Base-by-base conservation (phyloP, 371 early-diverging fungal species). In the Rhizopus delemar region DNA sequence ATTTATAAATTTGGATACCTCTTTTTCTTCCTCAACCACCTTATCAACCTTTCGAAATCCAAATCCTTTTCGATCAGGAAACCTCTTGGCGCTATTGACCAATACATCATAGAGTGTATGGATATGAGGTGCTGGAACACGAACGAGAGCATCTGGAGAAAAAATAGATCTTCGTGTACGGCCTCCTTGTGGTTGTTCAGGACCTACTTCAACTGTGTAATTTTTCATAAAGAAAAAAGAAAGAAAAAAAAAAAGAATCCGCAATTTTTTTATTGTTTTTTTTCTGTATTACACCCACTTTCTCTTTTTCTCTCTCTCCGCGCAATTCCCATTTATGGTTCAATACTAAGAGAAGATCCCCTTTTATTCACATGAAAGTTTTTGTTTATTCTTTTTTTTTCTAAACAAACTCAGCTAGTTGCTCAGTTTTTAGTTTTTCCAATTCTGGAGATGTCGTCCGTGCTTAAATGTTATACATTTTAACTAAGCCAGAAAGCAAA, bases 11-110 rank as follows among this genome's bases (percentile, higher is more conserved):
- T 89, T 90, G 36, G 74, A 81, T 46, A 94, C 74, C 51, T 88
- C 82, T 77, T 93, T 93, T 48, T 86, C 82, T 67, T 94, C 93
- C 57, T 88, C 86, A 53, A 90, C 61, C 45, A 83, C 76, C 29
- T 82, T 70, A 49, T 87, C 77, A 52, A 90, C 60, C 56, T 76
- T 72, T 57, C 94, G 87, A 54, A 74, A 77, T 16, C 92, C 94
- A 55, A 92, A 80, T 11, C 78, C 77, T 55, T 81, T 73, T 66
- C 75, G 65, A 59, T 76, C 77, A 34, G 77, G 75, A 57, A 73
- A 71, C 50, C 68, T 69, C 43, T 70, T 71, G 48, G 62, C 77
- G 31, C 77, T 77, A 55, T 85, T 67, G 55, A 65, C 64, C 36
- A 90, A 29, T 16, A 89, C 74, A 58, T 90, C 91, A 66, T 84